These are phyloP conservation scores for Leavenworthia alabamica DNA, from an alignment of 345 rosid genomes.

Conservation along the genomic window DNA sequence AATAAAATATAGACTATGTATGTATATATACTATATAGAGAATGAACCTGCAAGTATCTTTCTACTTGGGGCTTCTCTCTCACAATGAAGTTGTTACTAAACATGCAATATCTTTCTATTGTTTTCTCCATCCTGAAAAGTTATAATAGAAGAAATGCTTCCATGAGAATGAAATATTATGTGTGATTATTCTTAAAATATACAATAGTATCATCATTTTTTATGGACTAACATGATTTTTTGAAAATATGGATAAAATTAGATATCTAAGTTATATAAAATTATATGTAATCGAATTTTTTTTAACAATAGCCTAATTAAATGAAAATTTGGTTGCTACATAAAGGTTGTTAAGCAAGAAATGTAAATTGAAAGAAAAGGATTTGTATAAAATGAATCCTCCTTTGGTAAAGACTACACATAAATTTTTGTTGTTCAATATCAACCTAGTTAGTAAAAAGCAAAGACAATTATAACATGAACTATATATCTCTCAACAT, in stretches of 20 bases:
- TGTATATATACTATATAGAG: neutral
- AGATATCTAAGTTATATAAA: neutral
- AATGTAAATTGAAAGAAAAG: neutral
- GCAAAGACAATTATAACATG: neutral
- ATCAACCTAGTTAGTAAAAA: neutral
- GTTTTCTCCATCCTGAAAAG: slow-evolving; percentile 47
- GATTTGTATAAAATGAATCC: neutral
- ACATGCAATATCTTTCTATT: slow-evolving; percentile 39
- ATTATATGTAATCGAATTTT: neutral
- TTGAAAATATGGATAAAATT: too few species aligned
- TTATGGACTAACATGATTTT: too few species aligned
- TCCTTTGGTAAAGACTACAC: neutral
- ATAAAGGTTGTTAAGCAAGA: neutral
- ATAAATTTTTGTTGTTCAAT: neutral
- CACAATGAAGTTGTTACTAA: slow-evolving; percentile 25
- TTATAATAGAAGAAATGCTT: neutral
- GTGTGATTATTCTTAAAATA: neutral
- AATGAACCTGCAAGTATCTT: slow-evolving; percentile 37
- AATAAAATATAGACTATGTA: neutral
- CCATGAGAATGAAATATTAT: neutral
- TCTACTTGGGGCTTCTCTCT: slow-evolving; percentile 22
- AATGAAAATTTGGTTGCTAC: neutral
- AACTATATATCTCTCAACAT: neutral
- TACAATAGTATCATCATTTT: neutral
- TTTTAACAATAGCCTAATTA: neutral